These are phyloP conservation scores for Phytopythium ostracodes DNA, from an alignment of 352 stramenopile species.

Conservation along the genomic window DNA sequence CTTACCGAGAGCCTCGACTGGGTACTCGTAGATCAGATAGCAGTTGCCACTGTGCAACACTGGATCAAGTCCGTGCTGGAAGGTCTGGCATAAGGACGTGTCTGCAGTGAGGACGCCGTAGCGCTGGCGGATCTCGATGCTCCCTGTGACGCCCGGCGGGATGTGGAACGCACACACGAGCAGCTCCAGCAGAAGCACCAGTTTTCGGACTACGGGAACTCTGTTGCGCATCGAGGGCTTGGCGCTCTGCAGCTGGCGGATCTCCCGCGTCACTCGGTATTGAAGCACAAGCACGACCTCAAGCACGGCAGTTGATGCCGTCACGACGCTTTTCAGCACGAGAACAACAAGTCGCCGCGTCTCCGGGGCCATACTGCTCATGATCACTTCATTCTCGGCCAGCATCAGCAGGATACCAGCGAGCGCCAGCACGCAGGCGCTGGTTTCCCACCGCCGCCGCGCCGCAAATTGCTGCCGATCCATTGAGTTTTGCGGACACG, in stretches of 20 bases:
- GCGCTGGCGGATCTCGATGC: conserved; percentile 42
- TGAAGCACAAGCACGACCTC: conserved; percentile 41
- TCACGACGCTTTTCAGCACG: conserved; percentile 34
- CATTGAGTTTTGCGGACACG: not conserved
- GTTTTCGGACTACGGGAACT: conserved; percentile 21
- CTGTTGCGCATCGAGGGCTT: conserved; percentile 20
- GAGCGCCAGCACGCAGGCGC: conserved; percentile 37
- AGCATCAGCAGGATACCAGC: conserved; percentile 64
- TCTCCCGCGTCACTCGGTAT: conserved; percentile 37
- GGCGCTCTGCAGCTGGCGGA: conserved; percentile 52
- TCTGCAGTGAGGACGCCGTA: conserved; percentile 24
- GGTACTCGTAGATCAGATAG: conserved; percentile 65
- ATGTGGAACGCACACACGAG: conserved; percentile 64
- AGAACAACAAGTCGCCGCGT: conserved; percentile 9
- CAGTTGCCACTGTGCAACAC: conserved; percentile 29
- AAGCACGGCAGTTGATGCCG: conserved; percentile 36
- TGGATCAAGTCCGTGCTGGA: conserved; percentile 20
- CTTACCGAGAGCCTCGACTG: conserved; percentile 52
- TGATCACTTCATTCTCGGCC: conserved; percentile 56
- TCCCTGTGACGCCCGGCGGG: conserved; percentile 36
- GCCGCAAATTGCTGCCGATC: conserved; percentile 40
- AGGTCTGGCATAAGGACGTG: conserved; percentile 12
- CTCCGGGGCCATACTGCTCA: conserved; percentile 9
- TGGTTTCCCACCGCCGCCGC: conserved; percentile 45
- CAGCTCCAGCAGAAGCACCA: conserved; percentile 46